Percentiles rank a stretch among this genome's conserved stretches.
Evolutionary conservation across 179 eudicot genomes (phyloP).

Genomic region (Sideroxylon spinosum): DNA sequence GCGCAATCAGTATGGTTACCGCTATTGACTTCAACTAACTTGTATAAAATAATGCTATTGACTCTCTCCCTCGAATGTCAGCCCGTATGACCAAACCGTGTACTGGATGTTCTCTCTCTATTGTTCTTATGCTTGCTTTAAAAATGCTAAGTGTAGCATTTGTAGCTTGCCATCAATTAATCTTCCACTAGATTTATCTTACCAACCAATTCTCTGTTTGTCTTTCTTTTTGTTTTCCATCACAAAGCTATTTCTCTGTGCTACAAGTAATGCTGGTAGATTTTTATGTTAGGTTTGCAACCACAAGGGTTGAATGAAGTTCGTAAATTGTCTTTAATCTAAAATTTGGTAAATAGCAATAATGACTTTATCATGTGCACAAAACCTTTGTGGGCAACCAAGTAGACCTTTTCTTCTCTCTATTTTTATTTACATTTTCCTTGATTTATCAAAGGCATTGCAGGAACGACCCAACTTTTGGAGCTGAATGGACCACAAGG

Average conservation of each 20-base stretch:
- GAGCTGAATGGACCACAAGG: background rate
- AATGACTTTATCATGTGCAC: background rate
- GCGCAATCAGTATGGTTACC: background rate
- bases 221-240: background rate
- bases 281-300: slow-evolving; percentile 1
- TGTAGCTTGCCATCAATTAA: background rate
- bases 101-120: background rate
- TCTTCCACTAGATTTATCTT: background rate
- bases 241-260: background rate
- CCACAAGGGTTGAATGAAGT: background rate
- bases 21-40: background rate
- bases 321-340: too few relatives aligned
- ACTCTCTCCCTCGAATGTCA: background rate
- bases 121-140: background rate
- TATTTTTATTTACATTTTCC: background rate
- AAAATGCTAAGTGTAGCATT: background rate
- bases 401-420: background rate
- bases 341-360: background rate
- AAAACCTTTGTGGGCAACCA: background rate
- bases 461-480: background rate
- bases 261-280: background rate
- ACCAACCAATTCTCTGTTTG: background rate
- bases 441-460: background rate
- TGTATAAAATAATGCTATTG: background rate
- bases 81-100: background rate